These are phyloP conservation scores for Melastoma candidum DNA, from an alignment of 441 rosid genomes.

Conservation along the genomic window DNA sequence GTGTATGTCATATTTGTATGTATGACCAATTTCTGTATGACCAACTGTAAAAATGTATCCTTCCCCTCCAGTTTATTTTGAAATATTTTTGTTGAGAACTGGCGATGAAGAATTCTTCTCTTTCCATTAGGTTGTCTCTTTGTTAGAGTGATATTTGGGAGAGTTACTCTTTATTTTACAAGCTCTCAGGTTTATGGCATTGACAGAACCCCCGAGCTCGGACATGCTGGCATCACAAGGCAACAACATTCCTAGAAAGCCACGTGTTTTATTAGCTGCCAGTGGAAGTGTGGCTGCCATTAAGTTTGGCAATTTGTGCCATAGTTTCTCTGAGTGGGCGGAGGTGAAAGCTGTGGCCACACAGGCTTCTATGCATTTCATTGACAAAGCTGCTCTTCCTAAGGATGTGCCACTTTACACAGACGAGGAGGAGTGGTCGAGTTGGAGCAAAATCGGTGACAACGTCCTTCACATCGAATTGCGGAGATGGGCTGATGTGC, in stretches of 20 bases:
- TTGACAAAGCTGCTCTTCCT: slow-evolving; percentile 53
- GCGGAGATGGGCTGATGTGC: slow-evolving; percentile 77
- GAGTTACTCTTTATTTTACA: no score
- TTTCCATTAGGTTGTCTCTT: no score
- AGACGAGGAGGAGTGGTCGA: slow-evolving; percentile 72
- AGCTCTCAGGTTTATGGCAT: slow-evolving; percentile 21
- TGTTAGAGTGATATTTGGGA: no score
- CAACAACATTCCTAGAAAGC: slow-evolving; percentile 31
- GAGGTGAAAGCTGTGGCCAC: slow-evolving; percentile 78
- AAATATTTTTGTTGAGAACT: no score
- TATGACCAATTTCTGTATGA: no score
- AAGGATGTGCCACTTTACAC: slow-evolving; percentile 54
- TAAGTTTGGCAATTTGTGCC: slow-evolving; percentile 73
- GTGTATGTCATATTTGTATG: no score
- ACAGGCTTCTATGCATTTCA: slow-evolving; percentile 57
- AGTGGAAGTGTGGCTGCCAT: slow-evolving; percentile 94
- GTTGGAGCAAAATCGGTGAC: slow-evolving; percentile 73
- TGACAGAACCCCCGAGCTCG: slow-evolving; percentile 22
- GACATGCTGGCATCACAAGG: slow-evolving; percentile 23
- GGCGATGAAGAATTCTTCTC: no score
- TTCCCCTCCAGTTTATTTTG: no score
- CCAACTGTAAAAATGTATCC: no score
- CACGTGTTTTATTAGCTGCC: slow-evolving; percentile 63
- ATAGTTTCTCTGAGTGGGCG: slow-evolving; percentile 71
- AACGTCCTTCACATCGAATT: slow-evolving; percentile 77